These are phyloP conservation scores for Dothideomycetes sp. DNA, from an alignment of 2,329 filamentous ascomycete genomes.

Conservation along the genomic window DNA sequence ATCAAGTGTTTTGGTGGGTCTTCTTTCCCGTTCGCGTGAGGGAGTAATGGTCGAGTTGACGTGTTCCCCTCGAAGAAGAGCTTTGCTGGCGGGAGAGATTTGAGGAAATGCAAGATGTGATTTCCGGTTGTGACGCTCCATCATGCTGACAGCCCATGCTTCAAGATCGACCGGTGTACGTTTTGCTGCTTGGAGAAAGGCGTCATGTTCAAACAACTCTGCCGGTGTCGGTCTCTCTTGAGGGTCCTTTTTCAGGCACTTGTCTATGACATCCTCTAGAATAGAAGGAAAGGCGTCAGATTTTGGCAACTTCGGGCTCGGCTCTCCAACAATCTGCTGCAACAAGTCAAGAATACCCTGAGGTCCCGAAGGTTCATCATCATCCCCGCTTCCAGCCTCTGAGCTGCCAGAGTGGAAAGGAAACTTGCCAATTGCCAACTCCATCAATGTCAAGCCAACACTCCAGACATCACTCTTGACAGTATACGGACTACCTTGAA, in stretches of 20 bases:
- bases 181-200: conserved; percentile 93
- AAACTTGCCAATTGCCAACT: conserved; percentile 93
- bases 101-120: conserved; percentile 72
- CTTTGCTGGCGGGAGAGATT: conserved; percentile 65
- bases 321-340: conserved; percentile 95
- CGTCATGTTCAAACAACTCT: conserved; percentile 79
- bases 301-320: conserved; percentile 84
- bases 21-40: background rate
- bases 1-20: background rate
- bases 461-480: conserved; percentile 99
- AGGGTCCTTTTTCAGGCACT: conserved; percentile 83
- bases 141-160: conserved; percentile 87
- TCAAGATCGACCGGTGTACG: conserved; percentile 87
- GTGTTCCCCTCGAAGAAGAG: conserved; percentile 49
- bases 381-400: conserved; percentile 64
- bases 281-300: conserved; percentile 95
- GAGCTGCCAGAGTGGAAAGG: conserved; percentile 64
- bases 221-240: conserved; percentile 83
- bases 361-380: conserved; percentile 56
- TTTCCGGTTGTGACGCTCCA: conserved; percentile 91
- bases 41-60: background rate
- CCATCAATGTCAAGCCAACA: conserved; percentile 91
- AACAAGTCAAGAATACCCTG: conserved; percentile 92
- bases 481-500: conserved; percentile 92
- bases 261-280: conserved; percentile 92